These are phyloP conservation scores for Talaromyces ruber DNA, from an alignment of 495 filamentous ascomycete genomes.

Conservation along the genomic window DNA sequence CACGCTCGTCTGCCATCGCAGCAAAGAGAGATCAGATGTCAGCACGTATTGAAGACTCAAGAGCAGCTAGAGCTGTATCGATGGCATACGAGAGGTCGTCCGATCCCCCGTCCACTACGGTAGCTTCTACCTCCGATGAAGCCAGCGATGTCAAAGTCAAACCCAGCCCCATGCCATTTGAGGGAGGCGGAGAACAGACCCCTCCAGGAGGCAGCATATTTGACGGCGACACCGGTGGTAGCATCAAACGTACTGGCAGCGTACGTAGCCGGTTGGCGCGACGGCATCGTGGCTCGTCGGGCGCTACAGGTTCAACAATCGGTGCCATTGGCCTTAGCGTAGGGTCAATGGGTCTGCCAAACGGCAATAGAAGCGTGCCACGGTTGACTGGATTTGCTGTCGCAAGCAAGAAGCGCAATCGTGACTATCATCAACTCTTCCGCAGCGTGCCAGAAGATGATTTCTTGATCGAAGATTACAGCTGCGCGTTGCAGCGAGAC, in stretches of 20 bases:
- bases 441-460: conserved; percentile 96
- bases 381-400: conserved; percentile 93
- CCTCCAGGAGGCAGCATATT: conserved; percentile 58
- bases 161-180: conserved; percentile 20
- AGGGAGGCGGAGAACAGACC: conserved; percentile 45
- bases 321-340: conserved; percentile 61
- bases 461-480: conserved; percentile 97
- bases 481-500: conserved; percentile 89
- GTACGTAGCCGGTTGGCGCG: conserved; percentile 72
- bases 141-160: conserved; percentile 23
- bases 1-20: conserved; percentile 30
- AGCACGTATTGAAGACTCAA: conserved; percentile 47
- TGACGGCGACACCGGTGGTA: conserved; percentile 51
- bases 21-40: conserved; percentile 41
- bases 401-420: conserved; percentile 89
- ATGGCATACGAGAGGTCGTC: conserved; percentile 49
- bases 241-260: conserved; percentile 65
- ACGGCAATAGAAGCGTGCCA: conserved; percentile 46
- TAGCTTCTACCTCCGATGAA: conserved; percentile 22
- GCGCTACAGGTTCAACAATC: conserved; percentile 66
- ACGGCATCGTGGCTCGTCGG: conserved; percentile 76
- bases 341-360: conserved; percentile 56
- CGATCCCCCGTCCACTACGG: conserved; percentile 17
- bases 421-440: conserved; percentile 90
- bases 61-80: conserved; percentile 50